These are phyloP conservation scores for Suhomyces yuchorum DNA, from an alignment of 1,139 yeast genomes.

Conservation along the genomic window DNA sequence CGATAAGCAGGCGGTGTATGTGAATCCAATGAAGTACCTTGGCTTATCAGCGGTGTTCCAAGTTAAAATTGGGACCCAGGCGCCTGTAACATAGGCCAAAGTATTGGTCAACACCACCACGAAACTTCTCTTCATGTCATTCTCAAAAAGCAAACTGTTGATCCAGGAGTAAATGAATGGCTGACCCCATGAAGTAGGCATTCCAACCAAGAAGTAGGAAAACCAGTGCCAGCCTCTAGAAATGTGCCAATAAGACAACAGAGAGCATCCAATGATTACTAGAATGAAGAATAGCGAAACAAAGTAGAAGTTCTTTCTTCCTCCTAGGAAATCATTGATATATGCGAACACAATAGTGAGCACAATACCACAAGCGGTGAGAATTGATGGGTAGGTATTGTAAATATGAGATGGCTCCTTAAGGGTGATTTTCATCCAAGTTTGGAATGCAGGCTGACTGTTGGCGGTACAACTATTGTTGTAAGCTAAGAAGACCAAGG, in stretches of 20 bases:
- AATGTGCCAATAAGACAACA: slow-evolving; percentile 49
- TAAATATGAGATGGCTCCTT: slow-evolving; percentile 41
- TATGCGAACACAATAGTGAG: slow-evolving; percentile 43
- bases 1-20: slow-evolving; percentile 26
- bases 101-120: slow-evolving; percentile 27
- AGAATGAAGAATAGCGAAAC: slow-evolving; percentile 38
- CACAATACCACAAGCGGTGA: slow-evolving; percentile 49
- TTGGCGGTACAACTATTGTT: slow-evolving; percentile 49
- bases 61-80: slow-evolving; percentile 28
- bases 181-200: slow-evolving; percentile 42
- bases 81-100: slow-evolving; percentile 28
- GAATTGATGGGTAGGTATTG: slow-evolving; percentile 51
- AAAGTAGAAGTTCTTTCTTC: slow-evolving; percentile 40
- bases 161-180: slow-evolving; percentile 30
- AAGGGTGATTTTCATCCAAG: slow-evolving; percentile 53
- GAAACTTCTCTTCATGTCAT: slow-evolving; percentile 29
- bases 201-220: slow-evolving; percentile 48
- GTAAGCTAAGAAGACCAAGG: slow-evolving; percentile 50
- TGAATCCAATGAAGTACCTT: slow-evolving; percentile 26
- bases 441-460: slow-evolving; percentile 51
- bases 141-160: slow-evolving; percentile 22
- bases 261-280: slow-evolving; percentile 43
- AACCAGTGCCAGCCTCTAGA: slow-evolving; percentile 52
- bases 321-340: slow-evolving; percentile 47
- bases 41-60: slow-evolving; percentile 42